These are phyloP conservation scores for Royoungia palumana DNA, from an alignment of 768 basidiomycete species.

Conservation along the genomic window DNA sequence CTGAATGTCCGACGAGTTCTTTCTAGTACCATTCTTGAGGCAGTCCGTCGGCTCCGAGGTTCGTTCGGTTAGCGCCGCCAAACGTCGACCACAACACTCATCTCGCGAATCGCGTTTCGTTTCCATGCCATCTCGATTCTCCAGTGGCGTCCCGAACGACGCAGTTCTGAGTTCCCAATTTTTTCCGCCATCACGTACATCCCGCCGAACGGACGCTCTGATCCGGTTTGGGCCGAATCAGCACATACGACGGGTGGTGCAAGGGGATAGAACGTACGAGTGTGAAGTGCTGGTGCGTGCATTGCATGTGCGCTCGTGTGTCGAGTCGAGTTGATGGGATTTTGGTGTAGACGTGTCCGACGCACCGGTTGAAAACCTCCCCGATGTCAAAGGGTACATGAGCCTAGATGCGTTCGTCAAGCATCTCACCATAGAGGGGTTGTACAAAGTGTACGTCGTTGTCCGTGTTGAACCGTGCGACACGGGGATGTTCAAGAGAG, in stretches of 20 bases:
- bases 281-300: conserved; percentile 36
- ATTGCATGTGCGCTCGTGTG: neutral
- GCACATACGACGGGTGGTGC: conserved; percentile 33
- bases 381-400: conserved; percentile 39
- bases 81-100: too few species aligned
- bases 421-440: conserved; percentile 40
- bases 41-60: too few species aligned
- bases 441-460: conserved; percentile 43
- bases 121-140: too few species aligned
- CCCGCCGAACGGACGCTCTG: conserved; percentile 29
- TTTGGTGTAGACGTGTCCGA: conserved; percentile 27
- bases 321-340: neutral
- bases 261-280: conserved; percentile 38
- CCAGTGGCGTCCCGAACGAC: too few species aligned
- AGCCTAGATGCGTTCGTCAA: conserved; percentile 42
- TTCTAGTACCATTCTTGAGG: too few species aligned
- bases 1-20: too few species aligned
- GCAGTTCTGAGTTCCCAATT: too few species aligned
- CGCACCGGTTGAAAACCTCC: conserved; percentile 34
- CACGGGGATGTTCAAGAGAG: neutral
- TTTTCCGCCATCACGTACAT: conserved; percentile 21
- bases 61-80: too few species aligned
- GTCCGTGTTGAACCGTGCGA: too few species aligned
- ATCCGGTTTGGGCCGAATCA: conserved; percentile 25
- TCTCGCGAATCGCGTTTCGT: too few species aligned